Base-by-base conservation (phyloP, 2,329 filamentous ascomycete genomes). In the Ceratocystis papillata region DNA sequence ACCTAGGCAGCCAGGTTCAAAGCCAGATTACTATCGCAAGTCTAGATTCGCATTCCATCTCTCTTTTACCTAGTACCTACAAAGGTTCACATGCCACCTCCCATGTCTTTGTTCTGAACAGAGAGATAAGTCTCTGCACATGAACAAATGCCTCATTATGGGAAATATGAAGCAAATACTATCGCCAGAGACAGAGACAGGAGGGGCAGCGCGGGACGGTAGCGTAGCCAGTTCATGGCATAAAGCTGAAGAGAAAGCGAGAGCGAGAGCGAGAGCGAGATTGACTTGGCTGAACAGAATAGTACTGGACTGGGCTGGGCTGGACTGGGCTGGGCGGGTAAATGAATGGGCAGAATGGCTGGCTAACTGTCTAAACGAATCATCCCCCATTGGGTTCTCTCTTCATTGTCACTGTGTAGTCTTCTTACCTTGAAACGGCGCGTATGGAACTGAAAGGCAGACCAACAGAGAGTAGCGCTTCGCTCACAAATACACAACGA, bases 391-490 rank as follows among this genome's bases (percentile, higher is more conserved):
- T 41, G 2, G 37, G 37, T 41, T 41, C 37, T 41, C 37, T 41
- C 22, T 59, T n/a, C n/a, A 63, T 22, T 3, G 3, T 41, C 6
- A 33, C 30, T 0, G 25, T 1, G 25, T 3, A 28, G 25, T 20
- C 22, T 33, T 53, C 66, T 65, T 48, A 67, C 66, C 46, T 60
- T 46, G 46, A 53, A 63, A 60, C 60, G 48, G 48, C 62, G 66
- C 66, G 63, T 64, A 60, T 67, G 37, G 46, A 67, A 62, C 66
- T 65, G 66, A 67, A 64, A 67, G 45, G 45, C 61, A 57, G n/a
- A 67, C 66, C 66, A 59, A 59, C 55, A 67, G 66, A 67, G 59
- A 65, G 33, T 50, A 65, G 63, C 63, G 66, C 62, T 61, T 67
- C 62, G 57, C 66, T 65, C 66, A 65, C 61, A 63, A 63, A 63